Evolutionary conservation across 2,329 filamentous ascomycete species (phyloP).

Genomic region (Metarhizium album): DNA sequence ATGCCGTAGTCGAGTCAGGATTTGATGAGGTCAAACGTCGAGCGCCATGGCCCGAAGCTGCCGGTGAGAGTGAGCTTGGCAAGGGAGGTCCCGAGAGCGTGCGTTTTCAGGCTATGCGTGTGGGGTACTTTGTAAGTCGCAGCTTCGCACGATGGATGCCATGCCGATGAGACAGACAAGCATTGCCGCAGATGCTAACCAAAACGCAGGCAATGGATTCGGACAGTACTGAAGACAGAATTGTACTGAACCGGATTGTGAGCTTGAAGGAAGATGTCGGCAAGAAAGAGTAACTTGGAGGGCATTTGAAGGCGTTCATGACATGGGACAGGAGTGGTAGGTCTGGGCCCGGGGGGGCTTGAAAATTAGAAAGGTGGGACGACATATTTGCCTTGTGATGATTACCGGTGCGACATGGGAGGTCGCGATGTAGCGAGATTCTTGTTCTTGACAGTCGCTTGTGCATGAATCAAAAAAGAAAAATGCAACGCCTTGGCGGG

Average conservation of each 20-base stretch:
- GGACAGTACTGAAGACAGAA: slow-evolving; percentile 66
- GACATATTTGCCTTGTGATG: no score
- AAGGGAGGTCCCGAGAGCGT: slow-evolving; percentile 61
- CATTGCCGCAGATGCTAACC: background rate
- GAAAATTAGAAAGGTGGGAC: no score
- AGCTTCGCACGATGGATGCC: background rate
- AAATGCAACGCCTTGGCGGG: no score
- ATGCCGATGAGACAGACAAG: background rate
- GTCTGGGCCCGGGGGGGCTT: no score
- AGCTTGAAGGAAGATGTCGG: slow-evolving; percentile 80
- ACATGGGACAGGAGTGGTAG: no score
- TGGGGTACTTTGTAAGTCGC: slow-evolving; percentile 64
- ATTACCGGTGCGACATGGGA: no score
- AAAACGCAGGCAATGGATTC: slow-evolving; percentile 54
- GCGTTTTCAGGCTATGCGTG: slow-evolving; percentile 82
- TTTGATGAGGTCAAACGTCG: slow-evolving; percentile 64
- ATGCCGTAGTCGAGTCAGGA: slow-evolving; percentile 74
- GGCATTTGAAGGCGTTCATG: background rate
- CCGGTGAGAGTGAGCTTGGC: slow-evolving; percentile 54
- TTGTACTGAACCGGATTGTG: slow-evolving; percentile 86
- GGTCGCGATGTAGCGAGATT: no score
- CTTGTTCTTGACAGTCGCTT: no score
- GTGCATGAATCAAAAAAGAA: no score
- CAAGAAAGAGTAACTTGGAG: slow-evolving; percentile 31
- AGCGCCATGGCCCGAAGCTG: slow-evolving; percentile 74